A percentile compares a stretch with the other conserved stretches of the same genome.
phyloP scores from a whole-genome alignment of 148 eudicot species.

The Fallopia convolvulus region DNA sequence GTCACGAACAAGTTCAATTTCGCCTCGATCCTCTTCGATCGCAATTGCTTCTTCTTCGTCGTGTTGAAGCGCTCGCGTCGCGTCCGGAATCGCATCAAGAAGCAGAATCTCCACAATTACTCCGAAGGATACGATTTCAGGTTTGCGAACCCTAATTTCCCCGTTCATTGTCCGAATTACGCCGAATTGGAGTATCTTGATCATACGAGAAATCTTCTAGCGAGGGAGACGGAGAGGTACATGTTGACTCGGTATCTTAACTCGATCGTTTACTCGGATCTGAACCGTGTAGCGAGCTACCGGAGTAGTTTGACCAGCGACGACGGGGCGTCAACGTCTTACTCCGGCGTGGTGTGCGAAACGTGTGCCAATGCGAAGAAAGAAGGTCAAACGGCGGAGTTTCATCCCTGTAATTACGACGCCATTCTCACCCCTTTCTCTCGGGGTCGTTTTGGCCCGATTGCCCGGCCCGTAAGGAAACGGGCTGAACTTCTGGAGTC shows the following conservation, averaged over 20 bases:
- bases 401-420: constrained; percentile 40
- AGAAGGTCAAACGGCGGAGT: constrained; percentile 22
- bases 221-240: constrained; percentile 27
- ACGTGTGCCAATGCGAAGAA: constrained; percentile 17
- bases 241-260: constrained; percentile 24
- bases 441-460: constrained; percentile 38
- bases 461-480: constrained; percentile 32
- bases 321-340: constrained; percentile 14
- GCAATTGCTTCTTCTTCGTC: constrained; percentile 30
- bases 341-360: constrained; percentile 20
- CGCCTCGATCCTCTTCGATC: constrained; percentile 14
- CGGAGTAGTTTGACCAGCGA: constrained; percentile 3
- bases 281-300: constrained; percentile 4
- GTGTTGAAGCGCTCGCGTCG: constrained; percentile 50
- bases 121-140: background rate
- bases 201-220: constrained; percentile 13
- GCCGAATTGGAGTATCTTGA: background rate
- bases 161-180: background rate
- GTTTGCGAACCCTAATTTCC: background rate
- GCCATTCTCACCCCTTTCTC: constrained; percentile 15
- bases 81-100: constrained; percentile 25
- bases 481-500: background rate
- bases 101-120: background rate
- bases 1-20: constrained; percentile 54
- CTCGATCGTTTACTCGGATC: constrained; percentile 26